These are phyloP conservation scores for Thelonectria olida DNA, from an alignment of 2,329 filamentous ascomycete genomes.

Conservation along the genomic window DNA sequence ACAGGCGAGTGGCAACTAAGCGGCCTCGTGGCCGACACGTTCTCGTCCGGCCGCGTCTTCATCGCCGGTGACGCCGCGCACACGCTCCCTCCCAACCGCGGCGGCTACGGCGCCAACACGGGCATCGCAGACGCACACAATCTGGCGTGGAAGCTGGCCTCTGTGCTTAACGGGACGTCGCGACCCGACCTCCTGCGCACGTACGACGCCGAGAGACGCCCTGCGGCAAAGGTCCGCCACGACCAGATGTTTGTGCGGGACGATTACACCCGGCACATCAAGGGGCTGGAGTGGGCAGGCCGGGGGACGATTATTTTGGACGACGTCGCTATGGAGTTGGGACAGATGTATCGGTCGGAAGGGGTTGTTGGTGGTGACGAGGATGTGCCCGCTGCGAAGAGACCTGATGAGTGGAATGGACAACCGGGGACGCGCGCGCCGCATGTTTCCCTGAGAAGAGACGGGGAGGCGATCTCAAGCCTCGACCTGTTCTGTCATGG, in stretches of 20 bases:
- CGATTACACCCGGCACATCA: conserved; percentile 25
- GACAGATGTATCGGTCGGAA: conserved; percentile 22
- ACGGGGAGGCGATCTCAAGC: conserved; percentile 10
- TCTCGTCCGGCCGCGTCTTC: conserved; percentile 43
- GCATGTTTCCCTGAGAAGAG: conserved; percentile 22
- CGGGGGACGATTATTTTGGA: conserved; percentile 16
- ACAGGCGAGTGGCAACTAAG: conserved; percentile 35
- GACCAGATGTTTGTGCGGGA: conserved; percentile 37
- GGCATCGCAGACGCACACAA: conserved; percentile 52
- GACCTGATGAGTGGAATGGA: conserved; percentile 35
- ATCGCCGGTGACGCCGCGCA: conserved; percentile 47
- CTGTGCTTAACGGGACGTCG: conserved; percentile 40
- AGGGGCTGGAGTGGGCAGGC: conserved; percentile 17
- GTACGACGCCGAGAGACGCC: conserved; percentile 50
- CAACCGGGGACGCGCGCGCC: conserved; percentile 35
- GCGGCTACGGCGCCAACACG: conserved; percentile 45
- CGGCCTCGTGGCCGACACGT: conserved; percentile 39
- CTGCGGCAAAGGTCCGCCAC: conserved; percentile 42
- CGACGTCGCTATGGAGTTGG: conserved; percentile 25
- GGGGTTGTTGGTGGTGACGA: neutral
- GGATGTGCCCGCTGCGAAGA: conserved; percentile 15
- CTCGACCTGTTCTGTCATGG: conserved; percentile 21
- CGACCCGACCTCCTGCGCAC: conserved; percentile 43
- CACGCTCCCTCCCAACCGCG: conserved; percentile 47
- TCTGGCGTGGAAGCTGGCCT: conserved; percentile 53